phyloP scores from a whole-genome alignment of 2,329 filamentous ascomycete genomes.

The Sporothrix protearum region DNA sequence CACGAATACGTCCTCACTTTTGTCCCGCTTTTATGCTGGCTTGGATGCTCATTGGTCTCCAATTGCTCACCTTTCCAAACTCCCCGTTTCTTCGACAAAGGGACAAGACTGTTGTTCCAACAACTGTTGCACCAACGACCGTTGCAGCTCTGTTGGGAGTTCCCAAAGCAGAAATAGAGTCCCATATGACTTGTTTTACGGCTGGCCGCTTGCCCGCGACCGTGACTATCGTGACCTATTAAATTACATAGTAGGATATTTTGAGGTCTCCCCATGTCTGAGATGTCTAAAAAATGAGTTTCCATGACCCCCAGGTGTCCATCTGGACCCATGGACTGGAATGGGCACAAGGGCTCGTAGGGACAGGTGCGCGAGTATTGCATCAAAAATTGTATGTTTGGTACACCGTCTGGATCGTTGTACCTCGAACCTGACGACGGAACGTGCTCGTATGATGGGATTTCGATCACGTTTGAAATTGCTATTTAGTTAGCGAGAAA shows the following conservation, averaged over 20 bases:
- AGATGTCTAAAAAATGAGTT: background rate
- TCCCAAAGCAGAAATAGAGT: background rate
- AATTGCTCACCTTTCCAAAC: background rate
- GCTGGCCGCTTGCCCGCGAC: background rate
- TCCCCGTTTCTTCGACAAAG: background rate
- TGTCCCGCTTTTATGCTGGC: background rate
- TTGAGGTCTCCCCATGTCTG: background rate
- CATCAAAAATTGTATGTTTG: background rate
- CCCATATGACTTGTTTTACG: background rate
- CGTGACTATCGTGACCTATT: background rate
- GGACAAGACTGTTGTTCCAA: too few species aligned
- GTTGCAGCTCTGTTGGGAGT: background rate
- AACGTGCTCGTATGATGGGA: background rate
- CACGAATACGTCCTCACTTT: conserved; percentile 5
- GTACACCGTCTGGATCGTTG: background rate
- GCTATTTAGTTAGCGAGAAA: background rate
- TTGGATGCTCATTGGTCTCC: background rate
- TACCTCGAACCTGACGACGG: background rate
- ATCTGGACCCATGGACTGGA: background rate
- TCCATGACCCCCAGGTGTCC: background rate
- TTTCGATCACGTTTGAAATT: background rate
- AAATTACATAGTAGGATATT: background rate
- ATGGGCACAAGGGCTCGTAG: background rate
- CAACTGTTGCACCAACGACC: background rate
- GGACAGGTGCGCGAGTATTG: background rate